Evolutionary conservation across 139 green algal genomes (phyloP).

Genomic region (Eudorina sp.): DNA sequence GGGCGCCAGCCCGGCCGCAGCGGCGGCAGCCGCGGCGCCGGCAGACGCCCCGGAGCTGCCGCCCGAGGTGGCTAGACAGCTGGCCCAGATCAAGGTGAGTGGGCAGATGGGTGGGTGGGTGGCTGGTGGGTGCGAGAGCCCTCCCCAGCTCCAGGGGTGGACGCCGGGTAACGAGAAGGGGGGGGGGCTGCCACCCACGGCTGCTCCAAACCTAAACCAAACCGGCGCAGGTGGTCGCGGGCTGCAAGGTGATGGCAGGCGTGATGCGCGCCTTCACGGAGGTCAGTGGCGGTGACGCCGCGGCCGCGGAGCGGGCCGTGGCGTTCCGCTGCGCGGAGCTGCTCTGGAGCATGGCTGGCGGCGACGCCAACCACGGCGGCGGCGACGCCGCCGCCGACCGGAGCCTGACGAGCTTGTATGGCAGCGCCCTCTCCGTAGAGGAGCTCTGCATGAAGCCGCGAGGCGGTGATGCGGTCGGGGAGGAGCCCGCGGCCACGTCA

Average conservation of each 20-base stretch:
- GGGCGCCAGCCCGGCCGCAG: background rate
- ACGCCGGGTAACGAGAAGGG: too few relatives aligned
- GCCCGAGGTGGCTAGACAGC: slow-evolving; percentile 1
- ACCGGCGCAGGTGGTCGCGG: slow-evolving; percentile 3
- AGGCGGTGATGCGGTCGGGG: too few relatives aligned
- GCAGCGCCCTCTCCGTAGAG: too few relatives aligned
- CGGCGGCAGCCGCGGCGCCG: background rate
- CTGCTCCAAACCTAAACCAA: too few relatives aligned
- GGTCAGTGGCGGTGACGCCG: background rate
- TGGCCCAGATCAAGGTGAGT: slow-evolving; percentile 34
- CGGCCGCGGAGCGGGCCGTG: slow-evolving; percentile 37
- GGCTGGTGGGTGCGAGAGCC: too few relatives aligned
- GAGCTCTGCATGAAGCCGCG: background rate
- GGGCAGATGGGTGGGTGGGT: background rate
- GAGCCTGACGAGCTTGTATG: too few relatives aligned
- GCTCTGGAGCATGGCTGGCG: slow-evolving; percentile 34
- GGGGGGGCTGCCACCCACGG: too few relatives aligned
- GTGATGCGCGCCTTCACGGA: slow-evolving; percentile 27
- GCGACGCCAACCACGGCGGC: background rate
- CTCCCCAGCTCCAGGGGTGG: too few relatives aligned
- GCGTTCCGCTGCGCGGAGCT: slow-evolving; percentile 45
- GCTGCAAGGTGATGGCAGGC: background rate
- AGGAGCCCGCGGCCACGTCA: too few relatives aligned
- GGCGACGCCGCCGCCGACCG: background rate
- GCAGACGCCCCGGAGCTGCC: slow-evolving; percentile 3